Conservation (phyloP, 2,329 filamentous ascomycete species). For the Sordariomycetes sp. region DNA sequence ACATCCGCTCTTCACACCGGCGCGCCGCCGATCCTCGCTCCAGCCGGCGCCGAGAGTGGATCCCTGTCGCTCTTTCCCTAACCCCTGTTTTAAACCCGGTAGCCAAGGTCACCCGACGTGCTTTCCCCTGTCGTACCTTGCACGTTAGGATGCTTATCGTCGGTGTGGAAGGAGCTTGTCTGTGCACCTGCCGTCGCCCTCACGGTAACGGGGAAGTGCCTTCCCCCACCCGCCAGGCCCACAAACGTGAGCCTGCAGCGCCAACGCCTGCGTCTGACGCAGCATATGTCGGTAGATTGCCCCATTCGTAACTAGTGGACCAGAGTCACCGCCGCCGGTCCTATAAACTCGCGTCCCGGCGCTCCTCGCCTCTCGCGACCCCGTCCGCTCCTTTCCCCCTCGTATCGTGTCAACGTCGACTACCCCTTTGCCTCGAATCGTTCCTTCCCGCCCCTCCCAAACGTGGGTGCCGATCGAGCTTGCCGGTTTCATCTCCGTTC, state of each 20-base stretch:
- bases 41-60: background rate
- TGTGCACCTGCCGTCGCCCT: background rate
- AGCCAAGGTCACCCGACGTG: too few species aligned
- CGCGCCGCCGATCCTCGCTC: background rate
- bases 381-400: background rate
- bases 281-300: background rate
- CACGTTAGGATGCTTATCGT: background rate
- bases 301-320: conserved; percentile 1
- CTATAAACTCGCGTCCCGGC: background rate
- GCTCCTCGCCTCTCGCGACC: background rate
- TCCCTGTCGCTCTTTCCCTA: background rate
- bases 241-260: background rate
- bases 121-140: background rate
- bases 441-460: background rate
- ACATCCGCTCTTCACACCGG: background rate
- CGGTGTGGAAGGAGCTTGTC: background rate
- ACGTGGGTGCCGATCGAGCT: background rate
- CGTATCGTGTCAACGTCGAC: too few species aligned
- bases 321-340: background rate
- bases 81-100: background rate
- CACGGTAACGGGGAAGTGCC: background rate
- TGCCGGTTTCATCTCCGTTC: background rate
- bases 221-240: background rate
- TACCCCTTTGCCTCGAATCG: background rate
- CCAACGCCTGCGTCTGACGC: conserved; percentile 1